Evolutionary conservation across 2,329 filamentous ascomycete species (phyloP), one percentile per base, ranked within the genome.

Genomic region (Beauveria medogensis): DNA sequence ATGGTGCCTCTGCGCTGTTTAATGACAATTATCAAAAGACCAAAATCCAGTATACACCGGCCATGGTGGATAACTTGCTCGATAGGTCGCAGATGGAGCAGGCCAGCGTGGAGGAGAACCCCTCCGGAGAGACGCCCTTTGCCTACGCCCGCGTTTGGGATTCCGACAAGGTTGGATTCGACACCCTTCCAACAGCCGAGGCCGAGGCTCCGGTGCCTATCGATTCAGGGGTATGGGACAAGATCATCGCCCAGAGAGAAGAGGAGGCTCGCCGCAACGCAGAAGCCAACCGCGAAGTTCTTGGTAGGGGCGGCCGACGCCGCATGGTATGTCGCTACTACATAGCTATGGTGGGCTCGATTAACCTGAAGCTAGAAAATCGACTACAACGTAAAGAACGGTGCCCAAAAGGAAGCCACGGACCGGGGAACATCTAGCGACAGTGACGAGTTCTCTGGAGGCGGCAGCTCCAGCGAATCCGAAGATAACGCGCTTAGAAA

Each of bases 131-230:
- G 70, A 88, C 86, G 0, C 89, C 92, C 60, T 99, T 97, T 72
- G 91, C 89, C 5, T 91, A 94, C 73, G 93, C 93, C 44, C 85
- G 91, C 50, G 88, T 99, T 2, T 99, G 94, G 94, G 89, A 88
- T 4, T 95, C 96, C 67, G 89, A 95, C 41, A 84, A 85, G 65
- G 84, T 82, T 8, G 78, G 79, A 0, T 78, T 96, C 6, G 82
- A 87, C 54, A 87, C 89, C 20, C 80, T 89, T 24, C 78, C 83
- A 43, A 73, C 75, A 2, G 77, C 80, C 26, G 75, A 77, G 6
- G 77, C 80, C 2, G 78, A 83, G 28, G 80, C 82, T 7, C 77
- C 81, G 5, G 72, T 79, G 8, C 77, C 80, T 0, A 79, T 87
- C 10, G 87, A 87, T 67, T 81, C 83, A 16, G 86, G 85, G 41